Evolutionary conservation across 129 eudicot genomes (phyloP).

Genomic region (Deinandra increscens): DNA sequence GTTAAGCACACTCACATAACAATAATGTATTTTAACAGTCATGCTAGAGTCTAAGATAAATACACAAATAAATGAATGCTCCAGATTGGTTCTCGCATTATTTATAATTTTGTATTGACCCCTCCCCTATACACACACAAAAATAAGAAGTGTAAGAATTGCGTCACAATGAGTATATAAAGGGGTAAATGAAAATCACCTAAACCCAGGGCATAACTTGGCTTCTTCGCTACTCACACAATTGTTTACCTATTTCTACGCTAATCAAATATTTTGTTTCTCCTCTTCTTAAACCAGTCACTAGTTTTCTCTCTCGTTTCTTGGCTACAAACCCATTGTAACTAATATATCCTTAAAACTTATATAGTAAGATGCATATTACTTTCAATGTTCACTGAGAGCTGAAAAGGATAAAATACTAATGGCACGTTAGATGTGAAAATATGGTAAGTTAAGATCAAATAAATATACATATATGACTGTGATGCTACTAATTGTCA

Average conservation of each 20-base stretch:
- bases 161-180: neutral
- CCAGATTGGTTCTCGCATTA: no score
- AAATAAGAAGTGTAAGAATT: no score
- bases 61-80: no score
- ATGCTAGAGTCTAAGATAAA: no score
- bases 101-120: no score
- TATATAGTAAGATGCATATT: neutral
- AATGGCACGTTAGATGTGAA: neutral
- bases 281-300: neutral
- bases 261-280: neutral
- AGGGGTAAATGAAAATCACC: neutral
- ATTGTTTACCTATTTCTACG: neutral
- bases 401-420: neutral
- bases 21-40: no score
- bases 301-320: neutral
- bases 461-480: neutral
- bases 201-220: neutral
- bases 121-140: no score
- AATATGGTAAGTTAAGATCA: neutral
- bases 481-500: neutral
- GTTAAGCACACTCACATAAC: no score
- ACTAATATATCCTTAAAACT: neutral
- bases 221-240: neutral
- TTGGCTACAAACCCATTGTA: neutral
- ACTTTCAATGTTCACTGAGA: no score